Evolutionary conservation across 2,329 filamentous ascomycete species (phyloP).

Genomic region (Phialophora expanda): DNA sequence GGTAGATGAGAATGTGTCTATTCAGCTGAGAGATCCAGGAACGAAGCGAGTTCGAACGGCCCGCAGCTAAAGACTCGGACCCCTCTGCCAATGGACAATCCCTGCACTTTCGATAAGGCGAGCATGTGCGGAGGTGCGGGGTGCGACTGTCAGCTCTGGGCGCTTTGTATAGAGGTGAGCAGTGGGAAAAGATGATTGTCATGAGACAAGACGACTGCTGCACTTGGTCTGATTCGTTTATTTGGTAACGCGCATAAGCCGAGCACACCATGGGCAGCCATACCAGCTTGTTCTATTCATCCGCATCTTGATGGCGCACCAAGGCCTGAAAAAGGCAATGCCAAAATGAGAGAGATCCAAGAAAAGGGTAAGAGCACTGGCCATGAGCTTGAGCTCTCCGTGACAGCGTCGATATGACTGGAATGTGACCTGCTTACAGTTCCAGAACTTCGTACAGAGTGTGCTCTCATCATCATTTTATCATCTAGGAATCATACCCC

Average conservation of each 20-base stretch:
- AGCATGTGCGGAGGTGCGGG: background rate
- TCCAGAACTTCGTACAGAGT: no score
- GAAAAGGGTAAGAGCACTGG: background rate
- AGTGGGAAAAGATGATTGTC: no score
- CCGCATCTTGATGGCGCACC: background rate
- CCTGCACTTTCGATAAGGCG: background rate
- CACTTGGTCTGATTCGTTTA: no score
- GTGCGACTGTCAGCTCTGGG: no score
- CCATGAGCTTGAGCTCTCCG: background rate
- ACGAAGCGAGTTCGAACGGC: background rate
- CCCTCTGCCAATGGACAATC: background rate
- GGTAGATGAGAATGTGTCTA: constrained; percentile 8
- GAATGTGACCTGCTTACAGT: no score
- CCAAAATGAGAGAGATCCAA: background rate
- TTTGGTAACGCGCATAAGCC: background rate
- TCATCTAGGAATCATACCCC: background rate
- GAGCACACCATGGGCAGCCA: constrained; percentile 4
- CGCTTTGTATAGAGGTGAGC: no score
- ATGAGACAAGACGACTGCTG: no score
- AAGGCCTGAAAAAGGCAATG: background rate
- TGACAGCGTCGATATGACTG: background rate
- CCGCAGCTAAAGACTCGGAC: constrained; percentile 4
- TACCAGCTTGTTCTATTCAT: background rate
- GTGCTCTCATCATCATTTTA: no score
- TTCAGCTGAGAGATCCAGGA: constrained; percentile 18